Evolutionary conservation across 495 filamentous ascomycete species (phyloP), one percentile per base, ranked within the genome.

Genomic region (Cetradonia linearis): DNA sequence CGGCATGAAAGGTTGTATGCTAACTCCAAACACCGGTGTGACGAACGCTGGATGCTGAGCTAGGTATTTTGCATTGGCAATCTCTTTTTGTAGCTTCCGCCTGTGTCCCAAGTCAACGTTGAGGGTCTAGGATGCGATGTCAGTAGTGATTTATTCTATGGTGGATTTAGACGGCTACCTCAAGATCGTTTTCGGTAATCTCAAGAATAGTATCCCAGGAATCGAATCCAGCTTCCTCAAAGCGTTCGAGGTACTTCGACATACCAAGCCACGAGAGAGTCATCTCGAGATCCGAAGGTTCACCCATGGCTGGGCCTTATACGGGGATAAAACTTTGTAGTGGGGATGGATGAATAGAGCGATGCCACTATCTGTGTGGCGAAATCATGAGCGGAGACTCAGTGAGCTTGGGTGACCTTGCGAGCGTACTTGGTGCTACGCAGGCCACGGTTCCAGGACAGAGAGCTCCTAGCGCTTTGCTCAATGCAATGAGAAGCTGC

Each of bases 161-260:
- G n/a, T n/a, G 48, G 25, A 18, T 58, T 5, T 33, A 47, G 7
- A 30, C 1, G 4, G 18, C 52, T 42, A 49, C 84, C 70, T 74
- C 88, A 82, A 91, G 75, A 70, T 91, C 87, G 42, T 86, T 83
- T 70, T 91, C 87, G 48, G 85, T 88, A 50, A 91, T 88, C 56
- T 90, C 87, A 56, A 87, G 72, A 47, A 90, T 79, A 6, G 85
- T 87, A 38, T 89, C 85, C 87, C 87, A 91, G 40, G 82, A 83
- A 70, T 91, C 86, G 66, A 91, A 91, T 23, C 86, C 87, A 68
- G 89, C 86, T 20, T 84, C 81, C 30, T 87, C 68, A 63, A 91
- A 86, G 62, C 69, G 69, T 57, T 84, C 76, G 58, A 86, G 77
- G 70, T 91, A 91, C 69, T 88, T 83, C 69, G 76, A 74, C 68